Conservation (phyloP, 805 yeast genomes). For the Pichia phayaonensis region DNA sequence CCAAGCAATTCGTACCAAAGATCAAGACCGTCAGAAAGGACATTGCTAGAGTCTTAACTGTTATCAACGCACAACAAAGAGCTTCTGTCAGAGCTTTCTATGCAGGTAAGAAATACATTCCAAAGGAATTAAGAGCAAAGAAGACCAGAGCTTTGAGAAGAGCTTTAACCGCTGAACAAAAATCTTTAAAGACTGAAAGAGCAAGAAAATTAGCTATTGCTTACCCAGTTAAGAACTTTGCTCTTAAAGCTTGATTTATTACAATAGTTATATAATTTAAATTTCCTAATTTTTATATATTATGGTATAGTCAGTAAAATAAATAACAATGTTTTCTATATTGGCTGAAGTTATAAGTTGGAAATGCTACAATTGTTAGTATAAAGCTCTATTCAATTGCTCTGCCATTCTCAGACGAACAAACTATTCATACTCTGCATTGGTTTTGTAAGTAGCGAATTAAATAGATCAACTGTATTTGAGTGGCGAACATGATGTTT, state of each 20-base stretch:
- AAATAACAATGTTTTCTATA: not conserved
- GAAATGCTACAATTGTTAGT: too few relatives aligned
- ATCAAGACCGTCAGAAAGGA: slow-evolving; percentile 96
- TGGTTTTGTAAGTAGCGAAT: not conserved
- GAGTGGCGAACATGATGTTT: not conserved
- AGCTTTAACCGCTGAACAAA: slow-evolving; percentile 83
- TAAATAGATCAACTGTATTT: not conserved
- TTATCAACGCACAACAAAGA: slow-evolving; percentile 96
- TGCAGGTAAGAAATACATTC: slow-evolving; percentile 90
- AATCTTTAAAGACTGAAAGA: slow-evolving; percentile 73
- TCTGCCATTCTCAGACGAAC: too few relatives aligned
- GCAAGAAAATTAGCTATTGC: slow-evolving; percentile 88
- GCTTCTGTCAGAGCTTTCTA: slow-evolving; percentile 90
- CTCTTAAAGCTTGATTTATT: slow-evolving; percentile 84
- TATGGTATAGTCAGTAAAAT: slow-evolving; percentile 3
- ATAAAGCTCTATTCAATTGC: too few relatives aligned
- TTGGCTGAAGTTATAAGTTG: not conserved
- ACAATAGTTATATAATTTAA: not conserved
- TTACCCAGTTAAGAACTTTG: slow-evolving; percentile 97
- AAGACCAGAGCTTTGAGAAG: slow-evolving; percentile 99
- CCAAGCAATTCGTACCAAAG: slow-evolving; percentile 89
- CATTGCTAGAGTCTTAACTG: slow-evolving; percentile 96
- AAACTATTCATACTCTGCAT: too few relatives aligned
- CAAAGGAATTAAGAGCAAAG: slow-evolving; percentile 99
- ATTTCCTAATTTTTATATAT: slow-evolving; percentile 4